Base-by-base conservation (phyloP, 352 stramenopile genomes). In the Thalassiosira mediterranea region DNA sequence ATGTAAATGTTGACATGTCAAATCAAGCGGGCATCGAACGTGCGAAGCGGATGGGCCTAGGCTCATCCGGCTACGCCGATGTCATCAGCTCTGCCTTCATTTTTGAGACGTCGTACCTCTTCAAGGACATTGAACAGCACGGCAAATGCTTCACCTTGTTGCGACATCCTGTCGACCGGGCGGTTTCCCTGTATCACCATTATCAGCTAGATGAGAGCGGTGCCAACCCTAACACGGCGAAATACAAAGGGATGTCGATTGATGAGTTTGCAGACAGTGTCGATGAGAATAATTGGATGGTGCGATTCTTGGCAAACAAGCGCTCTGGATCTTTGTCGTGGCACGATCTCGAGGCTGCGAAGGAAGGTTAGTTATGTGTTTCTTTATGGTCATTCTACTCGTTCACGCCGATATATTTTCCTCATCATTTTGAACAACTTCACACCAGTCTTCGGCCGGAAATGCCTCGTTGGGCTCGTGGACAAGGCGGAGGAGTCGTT, bases 271-370 rank as follows among this genome's bases (percentile, higher is more conserved):
- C 71, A 17, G 48, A 69, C 17, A 54, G 49, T 29, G 44, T 68
- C 4, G 56, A 44, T 25, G 70, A 81, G 34, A 82, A 76, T 47
- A 85, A 85, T 63, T 85, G 77, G 77, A 85, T 85, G 77, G 71
- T 77, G 1, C 17, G 77, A 56, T 85, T 85, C 37, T 71, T 83
- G 38, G 67, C 66, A 10, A 79, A 71, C 53, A 77, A 84, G 40
- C 13, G 57, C n/a, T 31, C 53, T 44, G 77, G 68, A 2, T 23
- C 49, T 21, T 64, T 86, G 23, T 74, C 59, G 49, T 77, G 72
- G 57, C 58, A 76, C 53, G 72, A 83, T 70, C 49, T 86, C 44
- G 53, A 81, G 25, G 17, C 48, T 31, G 77, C 77, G 19, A 86
- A 77, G 61, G 77, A 83, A 83, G n/a, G n/a, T n/a, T n/a, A n/a